Evolutionary conservation across 441 rosid species (phyloP), one percentile per base, ranked within the genome.

Genomic region (Hura crepitans): DNA sequence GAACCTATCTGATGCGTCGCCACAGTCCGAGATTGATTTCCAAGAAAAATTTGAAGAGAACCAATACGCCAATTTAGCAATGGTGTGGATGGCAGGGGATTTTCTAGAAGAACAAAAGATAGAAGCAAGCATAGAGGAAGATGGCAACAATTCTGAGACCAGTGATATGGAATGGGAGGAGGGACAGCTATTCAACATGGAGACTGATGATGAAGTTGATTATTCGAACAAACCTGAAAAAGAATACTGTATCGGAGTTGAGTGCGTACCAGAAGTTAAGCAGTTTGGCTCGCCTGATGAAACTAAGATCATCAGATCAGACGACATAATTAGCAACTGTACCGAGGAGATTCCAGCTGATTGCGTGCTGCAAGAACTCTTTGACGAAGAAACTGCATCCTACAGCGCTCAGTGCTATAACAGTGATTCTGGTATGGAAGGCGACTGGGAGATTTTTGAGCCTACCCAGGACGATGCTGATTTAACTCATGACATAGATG

Each of bases 161-260:
- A 69, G 72, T 58, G 85, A 72, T 62, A 82, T 81, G 84, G 90
- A 84, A 61, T 83, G 85, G 90, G 85, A 81, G 35, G 87, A 75
- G 39, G 79, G 72, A 17, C 72, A 28, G 18, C 54, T 50, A 56
- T 74, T 78, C 27, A 47, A 62, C 60, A 61, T 62, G 31, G 79
- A 73, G 62, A 27, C 46, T 43, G 76, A 70, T n/a, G 28, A 35
- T 45, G 83, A 70, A 76, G 63, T 50, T 23, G 46, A 57, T 47
- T 57, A 31, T 68, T 61, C 60, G 22, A 65, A 66, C 51, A 77
- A 76, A 59, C 56, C 50, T 43, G 80, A 81, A 8, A 56, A 73
- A 31, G 70, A 72, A 35, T 63, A 60, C 1, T 45, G 62, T 47
- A 22, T 60, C 50, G 61, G 54, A 31, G 69, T 64, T 47, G 80